Percentiles rank a stretch among this genome's conserved stretches.
phyloP scores from a whole-genome alignment of 139 green algal species.

The Chlorella sp. region DNA sequence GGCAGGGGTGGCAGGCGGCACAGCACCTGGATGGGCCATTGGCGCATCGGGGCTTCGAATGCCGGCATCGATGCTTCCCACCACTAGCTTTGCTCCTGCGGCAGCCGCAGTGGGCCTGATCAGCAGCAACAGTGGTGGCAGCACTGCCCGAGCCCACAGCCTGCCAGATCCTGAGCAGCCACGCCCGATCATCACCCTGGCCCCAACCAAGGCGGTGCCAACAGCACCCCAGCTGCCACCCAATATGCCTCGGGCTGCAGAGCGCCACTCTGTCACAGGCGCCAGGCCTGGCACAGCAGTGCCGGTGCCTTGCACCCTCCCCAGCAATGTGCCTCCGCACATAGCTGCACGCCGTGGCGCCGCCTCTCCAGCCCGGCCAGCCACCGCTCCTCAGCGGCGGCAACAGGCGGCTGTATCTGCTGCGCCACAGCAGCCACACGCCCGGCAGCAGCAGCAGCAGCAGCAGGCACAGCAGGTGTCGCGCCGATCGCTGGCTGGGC shows the following conservation, averaged over 20 bases:
- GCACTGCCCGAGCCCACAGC: neutral
- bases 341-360: neutral
- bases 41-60: neutral
- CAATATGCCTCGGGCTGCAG: neutral
- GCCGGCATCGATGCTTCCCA: too few relatives aligned
- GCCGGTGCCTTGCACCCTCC: constrained; percentile 1
- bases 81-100: neutral
- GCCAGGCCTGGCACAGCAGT: neutral
- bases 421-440: too few relatives aligned
- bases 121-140: neutral
- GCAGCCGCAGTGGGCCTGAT: neutral
- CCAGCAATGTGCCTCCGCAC: constrained; percentile 10
- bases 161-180: neutral
- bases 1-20: neutral
- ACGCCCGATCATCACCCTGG: neutral
- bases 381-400: neutral
- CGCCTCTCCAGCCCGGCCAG: neutral
- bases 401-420: neutral
- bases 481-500: neutral
- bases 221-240: neutral
- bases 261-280: neutral
- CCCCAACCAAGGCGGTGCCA: neutral
- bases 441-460: neutral
- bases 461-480: constrained; percentile 6
- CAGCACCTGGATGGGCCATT: neutral